Conservation (phyloP, 805 yeast genomes). For the Hanseniaspora vineae region DNA sequence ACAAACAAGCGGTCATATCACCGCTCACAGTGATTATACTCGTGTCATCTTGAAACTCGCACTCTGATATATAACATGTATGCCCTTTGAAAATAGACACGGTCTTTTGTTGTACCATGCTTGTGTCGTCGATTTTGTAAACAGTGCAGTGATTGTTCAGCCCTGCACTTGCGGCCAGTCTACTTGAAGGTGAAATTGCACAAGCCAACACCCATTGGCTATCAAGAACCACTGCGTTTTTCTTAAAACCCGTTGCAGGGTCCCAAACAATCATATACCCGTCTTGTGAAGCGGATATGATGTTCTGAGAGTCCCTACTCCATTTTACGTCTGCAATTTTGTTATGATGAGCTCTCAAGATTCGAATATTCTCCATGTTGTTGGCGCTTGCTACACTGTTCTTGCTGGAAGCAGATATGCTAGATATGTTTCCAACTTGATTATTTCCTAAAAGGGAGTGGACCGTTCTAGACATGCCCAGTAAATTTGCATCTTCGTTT, state of each 20-base stretch:
- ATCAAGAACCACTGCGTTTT: conserved; percentile 56
- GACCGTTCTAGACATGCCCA: conserved; percentile 24
- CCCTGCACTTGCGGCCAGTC: conserved; percentile 68
- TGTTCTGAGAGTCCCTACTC: conserved; percentile 45
- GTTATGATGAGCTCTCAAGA: conserved; percentile 46
- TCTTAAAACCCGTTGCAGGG: conserved; percentile 54
- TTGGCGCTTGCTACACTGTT: conserved; percentile 6
- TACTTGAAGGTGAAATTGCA: conserved; percentile 55
- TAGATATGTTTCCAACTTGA: not conserved
- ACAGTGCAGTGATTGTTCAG: conserved; percentile 68
- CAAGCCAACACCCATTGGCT: conserved; percentile 72
- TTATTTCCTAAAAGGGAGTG: conserved; percentile 1
- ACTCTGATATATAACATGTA: conserved; percentile 65
- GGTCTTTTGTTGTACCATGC: conserved; percentile 28
- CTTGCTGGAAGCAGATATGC: not conserved
- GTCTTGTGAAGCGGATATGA: conserved; percentile 74
- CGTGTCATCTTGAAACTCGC: conserved; percentile 49
- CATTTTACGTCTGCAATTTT: conserved; percentile 61
- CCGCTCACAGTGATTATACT: conserved; percentile 62
- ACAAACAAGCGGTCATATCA: conserved; percentile 63
- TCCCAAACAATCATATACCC: conserved; percentile 83
- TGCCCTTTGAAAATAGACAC: conserved; percentile 63
- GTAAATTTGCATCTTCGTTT: conserved; percentile 34
- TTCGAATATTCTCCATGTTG: conserved; percentile 26
- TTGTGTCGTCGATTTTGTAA: conserved; percentile 32